These are phyloP conservation scores for Beauveria sp. DNA, from an alignment of 2,329 filamentous ascomycete species.

Conservation along the genomic window DNA sequence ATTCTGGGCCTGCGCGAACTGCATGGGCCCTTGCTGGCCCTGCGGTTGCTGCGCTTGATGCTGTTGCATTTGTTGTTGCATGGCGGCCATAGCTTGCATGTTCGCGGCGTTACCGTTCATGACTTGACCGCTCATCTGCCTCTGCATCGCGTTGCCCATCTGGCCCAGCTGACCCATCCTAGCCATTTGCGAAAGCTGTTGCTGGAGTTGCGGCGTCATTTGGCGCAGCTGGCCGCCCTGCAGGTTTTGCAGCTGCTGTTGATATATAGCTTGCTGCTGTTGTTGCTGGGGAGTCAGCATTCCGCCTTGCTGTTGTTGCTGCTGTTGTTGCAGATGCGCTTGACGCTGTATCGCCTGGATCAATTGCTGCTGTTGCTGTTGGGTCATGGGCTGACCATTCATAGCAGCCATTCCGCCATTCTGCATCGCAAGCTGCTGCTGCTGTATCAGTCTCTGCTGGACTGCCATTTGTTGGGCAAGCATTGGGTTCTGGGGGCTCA, in stretches of 20 bases:
- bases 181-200: constrained; percentile 29
- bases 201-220: constrained; percentile 31
- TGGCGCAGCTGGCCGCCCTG: constrained; percentile 27
- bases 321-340: constrained; percentile 19
- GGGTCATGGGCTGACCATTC: constrained; percentile 27
- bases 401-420: constrained; percentile 19
- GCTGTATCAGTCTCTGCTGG: constrained; percentile 38
- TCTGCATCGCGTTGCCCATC: constrained; percentile 32
- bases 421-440: constrained; percentile 22
- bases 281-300: constrained; percentile 34
- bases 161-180: constrained; percentile 25
- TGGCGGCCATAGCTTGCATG: constrained; percentile 23
- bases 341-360: constrained; percentile 32
- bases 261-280: constrained; percentile 35
- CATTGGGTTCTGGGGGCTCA: constrained; percentile 30
- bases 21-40: constrained; percentile 9
- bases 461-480: constrained; percentile 39
- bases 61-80: constrained; percentile 26
- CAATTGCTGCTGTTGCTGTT: constrained; percentile 30
- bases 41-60: constrained; percentile 27
- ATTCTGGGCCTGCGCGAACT: constrained; percentile 11
- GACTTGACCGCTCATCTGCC: constrained; percentile 27
- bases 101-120: constrained; percentile 21
- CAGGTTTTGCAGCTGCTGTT: constrained; percentile 35
- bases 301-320: constrained; percentile 23